Percentiles rank a stretch among this genome's conserved stretches.
Evolutionary conservation across 2,329 filamentous ascomycete genomes (phyloP).

Genomic region (Monosporascus sp.): DNA sequence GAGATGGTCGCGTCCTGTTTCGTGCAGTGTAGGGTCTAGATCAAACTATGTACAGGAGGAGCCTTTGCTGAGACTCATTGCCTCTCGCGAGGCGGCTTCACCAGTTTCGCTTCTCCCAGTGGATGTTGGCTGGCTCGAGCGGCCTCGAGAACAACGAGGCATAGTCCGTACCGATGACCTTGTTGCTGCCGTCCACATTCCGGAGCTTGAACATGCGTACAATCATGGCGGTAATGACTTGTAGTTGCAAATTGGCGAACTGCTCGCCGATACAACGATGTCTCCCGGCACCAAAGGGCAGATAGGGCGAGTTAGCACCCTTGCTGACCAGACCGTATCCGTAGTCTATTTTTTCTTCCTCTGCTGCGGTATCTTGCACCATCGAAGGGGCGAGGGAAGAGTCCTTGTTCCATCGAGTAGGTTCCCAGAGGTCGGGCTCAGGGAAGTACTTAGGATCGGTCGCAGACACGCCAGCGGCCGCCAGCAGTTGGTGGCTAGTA

Average conservation of each 20-base stretch:
- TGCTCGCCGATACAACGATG: slow-evolving; percentile 96
- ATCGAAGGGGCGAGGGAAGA: slow-evolving; percentile 49
- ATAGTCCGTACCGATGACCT: slow-evolving; percentile 64
- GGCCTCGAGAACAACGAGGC: slow-evolving; percentile 69
- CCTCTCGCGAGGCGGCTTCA: slow-evolving; percentile 3
- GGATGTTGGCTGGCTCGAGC: slow-evolving; percentile 62
- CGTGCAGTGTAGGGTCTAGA: too few species aligned
- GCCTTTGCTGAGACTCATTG: slow-evolving; percentile 2
- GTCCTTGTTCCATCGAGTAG: slow-evolving; percentile 78
- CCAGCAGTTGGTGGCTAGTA: slow-evolving; percentile 71
- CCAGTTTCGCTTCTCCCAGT: slow-evolving; percentile 64
- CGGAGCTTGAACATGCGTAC: slow-evolving; percentile 76
- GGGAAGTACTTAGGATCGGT: slow-evolving; percentile 72
- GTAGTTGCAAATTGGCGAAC: slow-evolving; percentile 88
- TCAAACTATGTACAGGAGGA: slow-evolving; percentile 11
- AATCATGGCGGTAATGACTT: slow-evolving; percentile 73
- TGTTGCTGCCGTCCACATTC: slow-evolving; percentile 65
- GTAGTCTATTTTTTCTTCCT: slow-evolving; percentile 80
- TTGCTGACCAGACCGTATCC: slow-evolving; percentile 92
- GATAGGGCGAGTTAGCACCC: slow-evolving; percentile 81
- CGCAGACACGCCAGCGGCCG: slow-evolving; percentile 77
- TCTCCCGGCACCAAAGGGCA: slow-evolving; percentile 88
- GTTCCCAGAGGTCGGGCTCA: slow-evolving; percentile 77
- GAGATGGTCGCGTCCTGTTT: background rate
- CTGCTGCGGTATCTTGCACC: slow-evolving; percentile 39